A percentile compares a stretch with the other conserved stretches of the same genome.
phyloP scores from a whole-genome alignment of 306 rosid genomes.

The Benincasa hispida region DNA sequence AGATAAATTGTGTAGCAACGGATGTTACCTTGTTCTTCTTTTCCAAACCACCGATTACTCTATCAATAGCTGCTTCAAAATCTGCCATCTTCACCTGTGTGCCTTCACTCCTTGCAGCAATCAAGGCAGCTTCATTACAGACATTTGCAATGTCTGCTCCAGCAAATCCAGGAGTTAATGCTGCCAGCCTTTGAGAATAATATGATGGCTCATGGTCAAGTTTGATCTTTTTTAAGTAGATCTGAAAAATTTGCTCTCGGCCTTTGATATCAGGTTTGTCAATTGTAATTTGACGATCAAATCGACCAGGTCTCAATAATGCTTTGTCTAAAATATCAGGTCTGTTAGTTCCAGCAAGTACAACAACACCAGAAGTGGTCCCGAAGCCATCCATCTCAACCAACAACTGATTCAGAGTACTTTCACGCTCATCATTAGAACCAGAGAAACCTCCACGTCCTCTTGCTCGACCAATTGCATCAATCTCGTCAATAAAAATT shows the following conservation, averaged over 20 bases:
- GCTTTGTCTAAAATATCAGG: slow-evolving; percentile 96
- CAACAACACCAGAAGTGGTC: slow-evolving; percentile 91
- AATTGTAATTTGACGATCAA: slow-evolving; percentile 71
- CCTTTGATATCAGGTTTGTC: slow-evolving; percentile 90
- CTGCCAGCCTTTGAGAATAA: slow-evolving; percentile 88
- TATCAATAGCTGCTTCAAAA: slow-evolving; percentile 87
- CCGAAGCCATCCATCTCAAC: slow-evolving; percentile 99
- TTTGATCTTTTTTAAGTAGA: slow-evolving; percentile 73
- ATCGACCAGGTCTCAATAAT: slow-evolving; percentile 83
- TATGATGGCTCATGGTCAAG: slow-evolving; percentile 76
- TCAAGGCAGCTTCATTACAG: slow-evolving; percentile 90
- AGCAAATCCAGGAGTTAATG: slow-evolving; percentile 97
- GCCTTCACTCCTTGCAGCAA: slow-evolving; percentile 77
- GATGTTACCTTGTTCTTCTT: slow-evolving; percentile 78
- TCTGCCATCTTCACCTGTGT: slow-evolving; percentile 53
- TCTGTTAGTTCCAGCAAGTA: slow-evolving; percentile 96
- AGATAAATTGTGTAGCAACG: neutral
- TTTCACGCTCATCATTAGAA: slow-evolving; percentile 90
- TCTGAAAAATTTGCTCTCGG: slow-evolving; percentile 78
- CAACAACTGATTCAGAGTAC: slow-evolving; percentile 87
- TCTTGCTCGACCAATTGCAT: slow-evolving; percentile 96
- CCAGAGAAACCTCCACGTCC: slow-evolving; percentile 92
- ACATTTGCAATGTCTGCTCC: slow-evolving; percentile 99
- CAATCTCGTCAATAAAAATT: slow-evolving; percentile 89
- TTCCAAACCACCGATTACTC: slow-evolving; percentile 94